phyloP scores from a whole-genome alignment of 73 alveolate genomes.

The Symbiodinium pilosum region DNA sequence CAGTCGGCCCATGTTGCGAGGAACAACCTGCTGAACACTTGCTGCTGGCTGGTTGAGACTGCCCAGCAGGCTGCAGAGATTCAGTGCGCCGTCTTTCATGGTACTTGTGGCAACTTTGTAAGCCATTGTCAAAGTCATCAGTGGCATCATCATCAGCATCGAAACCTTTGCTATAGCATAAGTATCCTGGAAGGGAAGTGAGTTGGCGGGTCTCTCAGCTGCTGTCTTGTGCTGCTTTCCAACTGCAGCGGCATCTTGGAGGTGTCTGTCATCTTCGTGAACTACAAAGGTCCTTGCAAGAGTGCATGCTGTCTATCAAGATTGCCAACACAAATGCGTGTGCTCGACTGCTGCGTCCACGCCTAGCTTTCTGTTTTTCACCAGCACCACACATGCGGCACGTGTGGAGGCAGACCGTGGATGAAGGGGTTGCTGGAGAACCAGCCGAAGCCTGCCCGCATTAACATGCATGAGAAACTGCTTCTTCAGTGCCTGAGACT shows the following conservation, averaged over 20 bases:
- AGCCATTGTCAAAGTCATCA: no score
- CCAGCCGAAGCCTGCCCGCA: slow-evolving; percentile 66
- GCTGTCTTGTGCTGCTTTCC: no score
- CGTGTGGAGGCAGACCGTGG: slow-evolving; percentile 63
- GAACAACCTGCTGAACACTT: slow-evolving; percentile 90
- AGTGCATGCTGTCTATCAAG: neutral
- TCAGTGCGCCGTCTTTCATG: neutral
- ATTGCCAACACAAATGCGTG: neutral
- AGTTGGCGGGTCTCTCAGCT: no score
- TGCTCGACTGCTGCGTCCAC: no score
- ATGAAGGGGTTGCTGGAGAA: slow-evolving; percentile 93
- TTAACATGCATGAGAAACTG: neutral
- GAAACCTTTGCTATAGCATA: no score
- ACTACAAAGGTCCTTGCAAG: slow-evolving; percentile 50
- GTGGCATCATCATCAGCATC: no score
- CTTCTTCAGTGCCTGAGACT: no score
- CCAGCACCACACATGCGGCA: neutral
- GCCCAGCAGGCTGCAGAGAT: slow-evolving; percentile 59
- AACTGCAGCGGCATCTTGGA: no score
- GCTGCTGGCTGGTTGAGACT: slow-evolving; percentile 95
- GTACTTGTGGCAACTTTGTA: no score
- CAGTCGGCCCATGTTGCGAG: no score
- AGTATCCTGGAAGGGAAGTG: no score
- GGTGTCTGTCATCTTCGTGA: slow-evolving; percentile 92
- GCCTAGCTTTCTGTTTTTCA: no score